These are phyloP conservation scores for Coprinopsis cinerea DNA, from an alignment of 768 basidiomycete species.

Conservation along the genomic window DNA sequence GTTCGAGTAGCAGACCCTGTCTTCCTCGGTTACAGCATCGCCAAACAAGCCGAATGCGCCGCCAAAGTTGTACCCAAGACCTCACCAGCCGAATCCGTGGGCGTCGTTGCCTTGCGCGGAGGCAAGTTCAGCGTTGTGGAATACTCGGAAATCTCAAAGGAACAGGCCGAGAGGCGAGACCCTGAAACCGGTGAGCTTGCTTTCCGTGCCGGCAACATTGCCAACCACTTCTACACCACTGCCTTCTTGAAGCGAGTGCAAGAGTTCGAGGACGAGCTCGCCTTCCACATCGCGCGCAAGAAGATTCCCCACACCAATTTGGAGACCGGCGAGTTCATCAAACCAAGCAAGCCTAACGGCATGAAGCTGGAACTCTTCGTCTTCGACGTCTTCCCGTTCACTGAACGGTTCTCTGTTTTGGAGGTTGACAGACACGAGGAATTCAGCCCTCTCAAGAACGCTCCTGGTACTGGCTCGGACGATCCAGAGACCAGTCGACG, in stretches of 20 bases:
- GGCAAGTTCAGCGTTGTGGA: constrained; percentile 89
- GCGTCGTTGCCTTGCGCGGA: constrained; percentile 85
- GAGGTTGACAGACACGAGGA: constrained; percentile 87
- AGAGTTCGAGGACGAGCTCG: constrained; percentile 79
- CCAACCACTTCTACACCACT: constrained; percentile 96
- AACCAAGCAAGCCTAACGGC: constrained; percentile 89
- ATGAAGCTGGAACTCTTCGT: constrained; percentile 99
- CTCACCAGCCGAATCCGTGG: constrained; percentile 84
- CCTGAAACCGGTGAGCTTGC: constrained; percentile 65
- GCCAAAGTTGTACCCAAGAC: constrained; percentile 95
- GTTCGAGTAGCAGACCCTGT: constrained; percentile 95
- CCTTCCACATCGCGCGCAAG: constrained; percentile 97
- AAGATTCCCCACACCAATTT: constrained; percentile 87
- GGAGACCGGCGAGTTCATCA: constrained; percentile 58
- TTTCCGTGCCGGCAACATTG: constrained; percentile 96
- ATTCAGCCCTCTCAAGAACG: constrained; percentile 97
- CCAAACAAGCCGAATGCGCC: constrained; percentile 83
- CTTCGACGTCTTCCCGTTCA: constrained; percentile 97
- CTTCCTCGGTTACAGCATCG: constrained; percentile 93
- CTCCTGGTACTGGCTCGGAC: constrained; percentile 86
- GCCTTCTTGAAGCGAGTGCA: constrained; percentile 74
- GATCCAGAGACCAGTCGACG: constrained; percentile 86
- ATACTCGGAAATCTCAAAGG: constrained; percentile 91
- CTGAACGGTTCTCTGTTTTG: constrained; percentile 74
- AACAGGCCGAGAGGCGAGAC: constrained; percentile 77